Percentiles rank a stretch among this genome's conserved stretches.
These are phyloP conservation scores for Larix sibirica DNA, from an alignment of 83 land plant species.

Conservation along the genomic window DNA sequence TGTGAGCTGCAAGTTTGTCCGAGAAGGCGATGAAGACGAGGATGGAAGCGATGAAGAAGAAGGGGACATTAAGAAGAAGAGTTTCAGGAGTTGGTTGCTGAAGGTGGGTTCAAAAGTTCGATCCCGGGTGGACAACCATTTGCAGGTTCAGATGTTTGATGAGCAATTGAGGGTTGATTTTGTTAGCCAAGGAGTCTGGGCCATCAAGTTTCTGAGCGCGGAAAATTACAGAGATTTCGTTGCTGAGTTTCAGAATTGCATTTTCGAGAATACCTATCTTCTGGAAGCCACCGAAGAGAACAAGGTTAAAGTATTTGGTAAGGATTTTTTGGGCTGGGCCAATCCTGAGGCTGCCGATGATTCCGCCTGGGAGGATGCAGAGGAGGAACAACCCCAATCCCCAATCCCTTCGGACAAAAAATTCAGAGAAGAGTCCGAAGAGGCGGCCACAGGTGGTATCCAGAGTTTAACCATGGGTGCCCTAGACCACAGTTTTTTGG, in stretches of 20 bases:
- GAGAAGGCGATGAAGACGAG: constrained; percentile 21
- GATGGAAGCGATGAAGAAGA: constrained; percentile 36
- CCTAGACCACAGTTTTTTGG: constrained; percentile 88
- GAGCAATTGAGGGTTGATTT: constrained; percentile 92
- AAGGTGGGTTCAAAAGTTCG: constrained; percentile 67
- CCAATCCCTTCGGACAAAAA: too few species aligned
- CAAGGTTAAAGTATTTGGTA: constrained; percentile 89
- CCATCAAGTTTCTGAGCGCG: constrained; percentile 65
- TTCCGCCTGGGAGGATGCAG: constrained; percentile 96
- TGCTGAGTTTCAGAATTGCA: constrained; percentile 59
- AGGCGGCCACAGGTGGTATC: constrained; percentile 84
- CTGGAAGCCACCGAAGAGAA: constrained; percentile 73
- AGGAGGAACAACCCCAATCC: constrained; percentile 36
- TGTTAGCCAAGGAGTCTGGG: constrained; percentile 94
- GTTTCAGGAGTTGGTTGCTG: constrained; percentile 45
- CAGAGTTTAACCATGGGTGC: constrained; percentile 95
- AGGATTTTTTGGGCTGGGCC: constrained; percentile 96
- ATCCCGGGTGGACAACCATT: constrained; percentile 42
- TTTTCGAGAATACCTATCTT: constrained; percentile 84
- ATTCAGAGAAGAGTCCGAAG: constrained; percentile 32
- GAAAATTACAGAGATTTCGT: constrained; percentile 59
- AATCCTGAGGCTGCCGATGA: constrained; percentile 92
- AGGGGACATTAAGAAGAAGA: constrained; percentile 25
- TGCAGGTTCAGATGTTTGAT: constrained; percentile 76
- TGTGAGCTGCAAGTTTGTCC: constrained; percentile 58